Conservation (phyloP, 1,284 basidiomycete species). For the Ganoderma meredithae region DNA sequence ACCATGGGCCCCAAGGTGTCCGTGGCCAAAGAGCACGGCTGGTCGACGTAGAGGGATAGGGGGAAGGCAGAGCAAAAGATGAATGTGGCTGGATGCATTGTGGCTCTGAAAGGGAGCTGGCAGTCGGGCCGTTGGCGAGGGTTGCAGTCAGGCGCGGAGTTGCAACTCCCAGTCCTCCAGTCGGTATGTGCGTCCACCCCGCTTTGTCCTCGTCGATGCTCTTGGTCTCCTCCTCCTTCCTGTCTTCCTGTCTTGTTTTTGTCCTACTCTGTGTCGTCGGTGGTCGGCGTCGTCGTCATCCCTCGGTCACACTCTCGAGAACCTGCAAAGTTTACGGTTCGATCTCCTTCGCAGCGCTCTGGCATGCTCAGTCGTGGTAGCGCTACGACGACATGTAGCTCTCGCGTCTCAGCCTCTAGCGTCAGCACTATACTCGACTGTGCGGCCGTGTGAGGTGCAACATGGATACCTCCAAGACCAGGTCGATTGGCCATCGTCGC, state of each 20-base stretch:
- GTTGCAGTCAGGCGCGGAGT: slow-evolving; percentile 4
- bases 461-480: not conserved
- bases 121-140: slow-evolving; percentile 1
- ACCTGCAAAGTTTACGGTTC: not conserved
- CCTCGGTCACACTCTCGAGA: not conserved
- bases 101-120: not conserved
- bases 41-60: not conserved
- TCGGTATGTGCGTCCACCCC: not conserved
- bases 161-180: not conserved
- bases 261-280: not conserved
- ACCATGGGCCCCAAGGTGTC: not conserved
- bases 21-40: not conserved
- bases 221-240: not conserved
- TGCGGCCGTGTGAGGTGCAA: not conserved
- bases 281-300: not conserved
- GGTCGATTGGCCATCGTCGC: not conserved
- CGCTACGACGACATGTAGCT: not conserved
- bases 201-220: not conserved
- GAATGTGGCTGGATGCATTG: not conserved
- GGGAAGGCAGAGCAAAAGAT: not conserved
- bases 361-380: not conserved
- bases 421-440: not conserved
- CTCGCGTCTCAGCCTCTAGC: not conserved
- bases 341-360: not conserved
- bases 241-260: not conserved